Conservation (phyloP, 805 yeast species). For the Alloascoidea hylecoeti region DNA sequence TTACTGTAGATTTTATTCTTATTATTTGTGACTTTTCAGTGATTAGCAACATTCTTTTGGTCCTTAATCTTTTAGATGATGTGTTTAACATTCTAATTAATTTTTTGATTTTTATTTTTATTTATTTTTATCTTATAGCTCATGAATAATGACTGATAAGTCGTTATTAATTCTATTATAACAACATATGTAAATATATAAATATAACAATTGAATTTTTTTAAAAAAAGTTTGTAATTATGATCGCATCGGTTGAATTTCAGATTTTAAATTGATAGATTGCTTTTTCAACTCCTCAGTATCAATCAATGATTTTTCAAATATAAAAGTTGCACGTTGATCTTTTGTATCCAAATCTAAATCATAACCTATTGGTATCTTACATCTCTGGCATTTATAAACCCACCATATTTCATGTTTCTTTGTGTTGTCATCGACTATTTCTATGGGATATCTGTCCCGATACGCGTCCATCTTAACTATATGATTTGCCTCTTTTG, state of each 20-base stretch:
- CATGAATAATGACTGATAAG: neutral
- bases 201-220: neutral
- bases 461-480: neutral
- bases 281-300: neutral
- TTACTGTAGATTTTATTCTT: neutral
- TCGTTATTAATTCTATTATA: neutral
- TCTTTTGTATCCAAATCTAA: neutral
- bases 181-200: neutral
- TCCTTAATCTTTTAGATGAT: neutral
- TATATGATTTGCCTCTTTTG: neutral
- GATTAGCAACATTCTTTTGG: too few species aligned
- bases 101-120: neutral
- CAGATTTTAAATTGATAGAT: neutral
- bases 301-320: neutral
- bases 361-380: neutral
- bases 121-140: neutral
- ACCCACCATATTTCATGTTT: conserved; percentile 3
- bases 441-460: conserved; percentile 5
- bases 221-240: neutral
- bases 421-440: conserved; percentile 7
- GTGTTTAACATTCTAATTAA: neutral
- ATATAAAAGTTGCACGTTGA: neutral
- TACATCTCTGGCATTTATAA: neutral
- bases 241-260: neutral
- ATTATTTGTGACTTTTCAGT: too few species aligned